Conservation (phyloP, 2,329 filamentous ascomycete genomes). For the Passalora sequoiae region DNA sequence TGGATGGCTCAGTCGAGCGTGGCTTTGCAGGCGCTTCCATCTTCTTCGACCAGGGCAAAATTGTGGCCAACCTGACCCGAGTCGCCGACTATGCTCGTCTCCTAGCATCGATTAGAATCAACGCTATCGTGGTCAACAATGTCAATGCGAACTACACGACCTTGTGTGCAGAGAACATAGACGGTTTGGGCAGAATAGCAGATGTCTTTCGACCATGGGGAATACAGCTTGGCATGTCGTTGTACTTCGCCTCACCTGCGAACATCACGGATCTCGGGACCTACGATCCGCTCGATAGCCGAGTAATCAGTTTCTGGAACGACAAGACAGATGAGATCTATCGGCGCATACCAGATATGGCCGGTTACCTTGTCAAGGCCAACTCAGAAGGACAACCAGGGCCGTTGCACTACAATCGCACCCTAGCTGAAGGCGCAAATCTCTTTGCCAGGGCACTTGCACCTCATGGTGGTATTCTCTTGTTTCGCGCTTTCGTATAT, state of each 20-base stretch:
- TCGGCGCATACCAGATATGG: conserved; percentile 58
- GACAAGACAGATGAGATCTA: conserved; percentile 58
- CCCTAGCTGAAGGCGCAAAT: conserved; percentile 62
- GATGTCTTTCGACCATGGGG: conserved; percentile 64
- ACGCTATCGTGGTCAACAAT: conserved; percentile 65
- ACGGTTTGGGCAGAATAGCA: conserved; percentile 58
- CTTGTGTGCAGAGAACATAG: conserved; percentile 53
- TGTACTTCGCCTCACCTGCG: conserved; percentile 64
- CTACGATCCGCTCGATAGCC: conserved; percentile 59
- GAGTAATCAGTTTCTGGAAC: conserved; percentile 59
- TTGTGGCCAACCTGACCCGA: conserved; percentile 56
- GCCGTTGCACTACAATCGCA: conserved; percentile 64
- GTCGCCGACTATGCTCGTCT: conserved; percentile 60
- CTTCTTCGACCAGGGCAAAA: conserved; percentile 57
- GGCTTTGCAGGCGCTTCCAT: conserved; percentile 65
- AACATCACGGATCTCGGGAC: conserved; percentile 53
- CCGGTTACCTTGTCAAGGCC: conserved; percentile 65
- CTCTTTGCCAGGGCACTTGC: conserved; percentile 58
- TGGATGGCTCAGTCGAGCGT: conserved; percentile 62
- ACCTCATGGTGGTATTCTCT: conserved; percentile 57
- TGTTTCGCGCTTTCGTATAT: conserved; percentile 71
- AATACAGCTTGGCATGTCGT: conserved; percentile 59
- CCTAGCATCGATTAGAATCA: conserved; percentile 61
- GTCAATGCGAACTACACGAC: conserved; percentile 58
- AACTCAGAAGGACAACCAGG: conserved; percentile 69